A percentile compares a stretch with the other conserved stretches of the same genome.
These are phyloP conservation scores for Grosmannia serpens DNA, from an alignment of 2,329 filamentous ascomycete species.

Conservation along the genomic window DNA sequence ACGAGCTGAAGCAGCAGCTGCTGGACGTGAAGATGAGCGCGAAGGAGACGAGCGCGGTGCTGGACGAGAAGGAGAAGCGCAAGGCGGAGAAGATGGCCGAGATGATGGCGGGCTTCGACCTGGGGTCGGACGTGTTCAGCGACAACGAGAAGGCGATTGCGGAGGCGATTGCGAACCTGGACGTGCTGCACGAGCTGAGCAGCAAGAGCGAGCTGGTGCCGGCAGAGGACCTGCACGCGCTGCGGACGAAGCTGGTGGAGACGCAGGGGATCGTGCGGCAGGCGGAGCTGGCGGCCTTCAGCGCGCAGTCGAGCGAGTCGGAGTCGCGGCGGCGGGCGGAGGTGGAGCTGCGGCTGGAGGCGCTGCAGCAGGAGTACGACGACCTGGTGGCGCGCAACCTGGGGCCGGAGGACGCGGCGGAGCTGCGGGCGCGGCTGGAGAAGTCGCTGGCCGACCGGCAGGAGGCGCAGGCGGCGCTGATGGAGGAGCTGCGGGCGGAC, in stretches of 20 bases:
- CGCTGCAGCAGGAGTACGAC: slow-evolving; percentile 74
- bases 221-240: slow-evolving; percentile 65
- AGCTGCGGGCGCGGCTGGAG: slow-evolving; percentile 70
- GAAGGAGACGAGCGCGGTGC: slow-evolving; percentile 77
- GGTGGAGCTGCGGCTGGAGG: slow-evolving; percentile 63
- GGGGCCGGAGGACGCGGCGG: slow-evolving; percentile 65
- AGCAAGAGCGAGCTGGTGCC: slow-evolving; percentile 67
- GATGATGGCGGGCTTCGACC: slow-evolving; percentile 99
- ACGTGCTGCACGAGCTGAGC: slow-evolving; percentile 66
- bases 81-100: slow-evolving; percentile 99
- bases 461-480: slow-evolving; percentile 59
- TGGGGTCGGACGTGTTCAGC: slow-evolving; percentile 85
- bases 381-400: slow-evolving; percentile 71
- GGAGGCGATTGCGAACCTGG: slow-evolving; percentile 72
- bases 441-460: slow-evolving; percentile 67
- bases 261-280: slow-evolving; percentile 88
- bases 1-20: slow-evolving; percentile 92
- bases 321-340: slow-evolving; percentile 60
- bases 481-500: slow-evolving; percentile 67
- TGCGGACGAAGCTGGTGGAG: slow-evolving; percentile 71
- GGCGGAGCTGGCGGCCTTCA: slow-evolving; percentile 75
- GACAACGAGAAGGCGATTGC: slow-evolving; percentile 82
- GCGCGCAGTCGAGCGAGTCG: slow-evolving; percentile 50
- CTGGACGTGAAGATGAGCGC: slow-evolving; percentile 94
- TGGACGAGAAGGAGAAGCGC: slow-evolving; percentile 96